Conservation (phyloP, 192 early-diverging fungal species). For the Gamsiella multidivaricata region DNA sequence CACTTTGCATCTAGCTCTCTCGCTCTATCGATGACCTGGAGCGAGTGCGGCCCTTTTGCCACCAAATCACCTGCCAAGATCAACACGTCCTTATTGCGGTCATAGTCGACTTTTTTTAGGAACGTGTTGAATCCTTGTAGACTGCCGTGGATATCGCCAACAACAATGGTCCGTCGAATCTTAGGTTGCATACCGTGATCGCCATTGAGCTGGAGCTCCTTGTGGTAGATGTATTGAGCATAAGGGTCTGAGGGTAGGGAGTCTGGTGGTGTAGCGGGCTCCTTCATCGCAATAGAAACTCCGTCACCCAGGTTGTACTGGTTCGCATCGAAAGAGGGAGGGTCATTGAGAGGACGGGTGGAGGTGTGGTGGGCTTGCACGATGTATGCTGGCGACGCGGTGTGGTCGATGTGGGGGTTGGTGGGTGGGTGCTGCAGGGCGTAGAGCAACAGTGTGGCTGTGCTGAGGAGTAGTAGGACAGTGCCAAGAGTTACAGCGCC, state of each 20-base stretch:
- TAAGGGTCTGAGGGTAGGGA: conserved; percentile 34
- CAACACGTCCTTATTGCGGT: conserved; percentile 59
- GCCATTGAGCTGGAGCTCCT: conserved; percentile 10
- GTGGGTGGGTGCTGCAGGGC: neutral
- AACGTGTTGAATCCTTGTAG: conserved; percentile 65
- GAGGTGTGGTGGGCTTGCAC: no score
- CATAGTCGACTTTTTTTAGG: conserved; percentile 56
- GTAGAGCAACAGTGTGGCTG: conserved; percentile 2
- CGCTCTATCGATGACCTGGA: conserved; percentile 66
- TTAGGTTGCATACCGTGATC: neutral
- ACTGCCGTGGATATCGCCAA: conserved; percentile 80
- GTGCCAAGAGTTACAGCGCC: conserved; percentile 1
- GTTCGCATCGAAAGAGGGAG: neutral
- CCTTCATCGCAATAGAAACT: no score
- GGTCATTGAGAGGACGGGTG: no score
- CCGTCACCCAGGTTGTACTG: no score
- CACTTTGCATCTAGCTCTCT: conserved; percentile 59
- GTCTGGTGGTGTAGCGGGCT: conserved; percentile 31
- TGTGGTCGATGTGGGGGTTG: neutral
- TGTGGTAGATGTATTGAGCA: conserved; percentile 50
- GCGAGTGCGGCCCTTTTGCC: conserved; percentile 71
- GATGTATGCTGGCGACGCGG: neutral
- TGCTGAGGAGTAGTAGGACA: neutral
- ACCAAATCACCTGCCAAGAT: conserved; percentile 77
- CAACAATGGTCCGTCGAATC: conserved; percentile 63